These are phyloP conservation scores for Angomonas ambiguus DNA, from an alignment of 208 protist species.

Conservation along the genomic window DNA sequence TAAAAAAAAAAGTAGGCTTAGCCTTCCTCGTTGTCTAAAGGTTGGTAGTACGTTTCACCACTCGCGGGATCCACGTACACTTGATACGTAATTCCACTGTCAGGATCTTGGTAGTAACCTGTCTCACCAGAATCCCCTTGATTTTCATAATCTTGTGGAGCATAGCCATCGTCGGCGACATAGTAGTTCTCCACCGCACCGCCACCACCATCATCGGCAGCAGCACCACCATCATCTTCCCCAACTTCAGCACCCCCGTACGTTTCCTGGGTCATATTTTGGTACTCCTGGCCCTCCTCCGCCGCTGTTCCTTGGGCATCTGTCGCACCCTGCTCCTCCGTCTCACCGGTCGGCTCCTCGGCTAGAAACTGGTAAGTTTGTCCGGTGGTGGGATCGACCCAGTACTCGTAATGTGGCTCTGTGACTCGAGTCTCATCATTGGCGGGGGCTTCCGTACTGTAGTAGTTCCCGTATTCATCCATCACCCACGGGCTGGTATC, in stretches of 20 bases:
- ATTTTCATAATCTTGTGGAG: background rate
- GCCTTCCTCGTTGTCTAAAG: conserved; percentile 14
- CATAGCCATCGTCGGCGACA: background rate
- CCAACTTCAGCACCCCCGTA: background rate
- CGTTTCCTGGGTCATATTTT: background rate
- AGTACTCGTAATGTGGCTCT: conserved; percentile 9
- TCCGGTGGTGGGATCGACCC: conserved; percentile 20
- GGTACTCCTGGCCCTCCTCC: no score
- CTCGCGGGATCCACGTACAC: conserved; percentile 30
- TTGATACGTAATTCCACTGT: conserved; percentile 2
- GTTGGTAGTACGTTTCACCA: conserved; percentile 26
- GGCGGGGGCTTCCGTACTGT: conserved; percentile 8
- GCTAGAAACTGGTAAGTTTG: conserved; percentile 20
- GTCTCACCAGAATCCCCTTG: background rate
- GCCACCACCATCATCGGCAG: background rate
- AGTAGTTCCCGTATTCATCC: conserved; percentile 54
- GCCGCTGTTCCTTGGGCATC: no score
- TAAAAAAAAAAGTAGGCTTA: conserved; percentile 11
- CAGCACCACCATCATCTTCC: background rate
- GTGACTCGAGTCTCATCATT: background rate
- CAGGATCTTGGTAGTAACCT: background rate
- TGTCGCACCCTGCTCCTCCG: background rate
- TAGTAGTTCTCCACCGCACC: background rate
- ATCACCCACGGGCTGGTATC: conserved; percentile 26
- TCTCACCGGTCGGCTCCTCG: background rate